Conservation (phyloP, 2,329 filamentous ascomycete species). For the Pezicula rhizophila region DNA sequence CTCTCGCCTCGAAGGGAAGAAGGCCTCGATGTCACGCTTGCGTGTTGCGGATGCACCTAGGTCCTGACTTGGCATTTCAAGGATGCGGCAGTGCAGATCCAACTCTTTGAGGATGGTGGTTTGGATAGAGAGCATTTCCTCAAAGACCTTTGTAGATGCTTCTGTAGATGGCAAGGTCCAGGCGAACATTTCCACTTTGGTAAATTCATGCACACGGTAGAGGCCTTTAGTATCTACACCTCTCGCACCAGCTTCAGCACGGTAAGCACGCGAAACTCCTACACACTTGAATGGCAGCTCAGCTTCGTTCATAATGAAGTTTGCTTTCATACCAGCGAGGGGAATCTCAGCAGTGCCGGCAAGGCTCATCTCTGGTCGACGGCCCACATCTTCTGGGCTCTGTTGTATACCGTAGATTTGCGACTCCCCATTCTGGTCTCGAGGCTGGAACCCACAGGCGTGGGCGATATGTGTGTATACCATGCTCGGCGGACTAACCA, state of each 20-base stretch:
- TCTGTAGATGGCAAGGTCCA: slow-evolving; percentile 64
- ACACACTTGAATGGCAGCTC: slow-evolving; percentile 74
- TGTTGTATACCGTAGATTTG: slow-evolving; percentile 82
- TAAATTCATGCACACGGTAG: slow-evolving; percentile 97
- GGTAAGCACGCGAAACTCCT: slow-evolving; percentile 86
- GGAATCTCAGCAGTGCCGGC: slow-evolving; percentile 93
- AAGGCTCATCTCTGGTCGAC: slow-evolving; percentile 66
- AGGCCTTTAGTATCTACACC: slow-evolving; percentile 89
- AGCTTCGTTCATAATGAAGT: slow-evolving; percentile 55
- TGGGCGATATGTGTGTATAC: slow-evolving; percentile 88
- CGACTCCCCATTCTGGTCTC: slow-evolving; percentile 84
- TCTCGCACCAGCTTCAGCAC: slow-evolving; percentile 86
- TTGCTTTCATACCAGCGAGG: slow-evolving; percentile 83
- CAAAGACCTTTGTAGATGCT: slow-evolving; percentile 56
- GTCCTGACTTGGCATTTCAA: slow-evolving; percentile 88
- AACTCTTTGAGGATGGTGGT: slow-evolving; percentile 73
- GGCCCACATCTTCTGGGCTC: slow-evolving; percentile 51
- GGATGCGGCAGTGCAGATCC: slow-evolving; percentile 75
- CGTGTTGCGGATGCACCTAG: slow-evolving; percentile 81
- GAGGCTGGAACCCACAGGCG: slow-evolving; percentile 90
- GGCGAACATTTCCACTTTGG: slow-evolving; percentile 95
- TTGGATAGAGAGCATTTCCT: slow-evolving; percentile 84
- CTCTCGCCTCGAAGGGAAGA: slow-evolving; percentile 73
- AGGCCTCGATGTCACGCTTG: slow-evolving; percentile 91
- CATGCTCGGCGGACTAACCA: slow-evolving; percentile 78